These are phyloP conservation scores for Suillus paluster DNA, from an alignment of 768 basidiomycete genomes.

Conservation along the genomic window DNA sequence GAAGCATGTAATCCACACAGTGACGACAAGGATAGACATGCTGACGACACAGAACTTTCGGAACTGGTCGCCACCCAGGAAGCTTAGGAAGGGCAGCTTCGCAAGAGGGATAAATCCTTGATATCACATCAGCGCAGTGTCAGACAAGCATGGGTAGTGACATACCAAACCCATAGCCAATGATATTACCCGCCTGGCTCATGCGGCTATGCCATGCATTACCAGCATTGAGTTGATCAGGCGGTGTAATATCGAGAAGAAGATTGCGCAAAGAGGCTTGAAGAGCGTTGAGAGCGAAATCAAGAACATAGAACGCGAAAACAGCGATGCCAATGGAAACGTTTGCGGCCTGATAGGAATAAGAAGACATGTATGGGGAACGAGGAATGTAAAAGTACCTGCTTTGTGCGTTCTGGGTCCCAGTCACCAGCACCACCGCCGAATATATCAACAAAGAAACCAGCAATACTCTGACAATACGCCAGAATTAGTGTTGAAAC, in stretches of 20 bases:
- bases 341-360: constrained; percentile 55
- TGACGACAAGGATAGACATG: constrained; percentile 74
- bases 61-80: constrained; percentile 92
- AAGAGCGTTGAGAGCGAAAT: constrained; percentile 96
- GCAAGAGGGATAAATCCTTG: constrained; percentile 89
- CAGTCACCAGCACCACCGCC: constrained; percentile 82
- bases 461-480: constrained; percentile 77
- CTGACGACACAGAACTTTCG: constrained; percentile 93
- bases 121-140: constrained; percentile 13
- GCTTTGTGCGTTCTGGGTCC: constrained; percentile 73
- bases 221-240: constrained; percentile 86
- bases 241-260: constrained; percentile 89
- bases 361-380: background rate
- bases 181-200: constrained; percentile 95
- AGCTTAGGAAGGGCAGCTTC: constrained; percentile 72
- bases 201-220: constrained; percentile 99
- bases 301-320: constrained; percentile 88
- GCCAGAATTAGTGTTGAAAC: constrained; percentile 80
- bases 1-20: constrained; percentile 89
- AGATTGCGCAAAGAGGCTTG: constrained; percentile 93
- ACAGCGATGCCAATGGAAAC: constrained; percentile 87
- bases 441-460: constrained; percentile 75
- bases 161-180: constrained; percentile 91
- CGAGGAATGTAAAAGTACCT: constrained; percentile 46
- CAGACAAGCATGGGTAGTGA: constrained; percentile 6